Evolutionary conservation across 78 protist genomes (phyloP).

Genomic region (Speleostelium caveatum): DNA sequence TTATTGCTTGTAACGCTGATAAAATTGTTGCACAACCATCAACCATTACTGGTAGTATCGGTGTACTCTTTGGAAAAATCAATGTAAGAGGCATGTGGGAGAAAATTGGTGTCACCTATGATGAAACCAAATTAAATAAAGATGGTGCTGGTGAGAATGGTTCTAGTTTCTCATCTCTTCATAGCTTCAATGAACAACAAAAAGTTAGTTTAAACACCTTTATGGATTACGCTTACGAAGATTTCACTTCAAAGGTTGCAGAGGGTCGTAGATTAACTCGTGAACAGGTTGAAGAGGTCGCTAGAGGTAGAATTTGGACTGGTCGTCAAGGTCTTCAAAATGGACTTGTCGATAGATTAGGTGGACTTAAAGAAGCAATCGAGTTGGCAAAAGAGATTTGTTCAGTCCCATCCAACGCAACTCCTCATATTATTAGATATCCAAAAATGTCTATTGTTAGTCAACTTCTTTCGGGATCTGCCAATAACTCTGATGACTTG

Average conservation of each 20-base stretch:
- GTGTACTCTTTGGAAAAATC: constrained; percentile 65
- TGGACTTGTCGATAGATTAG: constrained; percentile 45
- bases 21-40: constrained; percentile 43
- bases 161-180: constrained; percentile 18
- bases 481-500: constrained; percentile 36
- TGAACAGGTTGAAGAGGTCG: constrained; percentile 55
- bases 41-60: constrained; percentile 78
- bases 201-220: not conserved
- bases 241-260: constrained; percentile 39
- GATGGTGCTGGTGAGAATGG: constrained; percentile 20
- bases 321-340: constrained; percentile 44
- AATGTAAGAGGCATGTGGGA: constrained; percentile 15
- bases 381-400: constrained; percentile 14
- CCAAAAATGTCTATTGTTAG: constrained; percentile 19
- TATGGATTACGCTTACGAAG: constrained; percentile 36
- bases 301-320: constrained; percentile 78
- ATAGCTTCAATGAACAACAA: constrained; percentile 33
- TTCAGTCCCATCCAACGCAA: not conserved
- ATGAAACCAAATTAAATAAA: constrained; percentile 2
- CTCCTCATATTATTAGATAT: constrained; percentile 16
- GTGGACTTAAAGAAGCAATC: constrained; percentile 60
- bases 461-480: not conserved
- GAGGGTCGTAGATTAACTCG: constrained; percentile 31
- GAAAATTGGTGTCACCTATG: constrained; percentile 42
- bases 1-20: constrained; percentile 70